phyloP scores from a whole-genome alignment of 805 yeast species.

The Cyberlindnera petersonii region DNA sequence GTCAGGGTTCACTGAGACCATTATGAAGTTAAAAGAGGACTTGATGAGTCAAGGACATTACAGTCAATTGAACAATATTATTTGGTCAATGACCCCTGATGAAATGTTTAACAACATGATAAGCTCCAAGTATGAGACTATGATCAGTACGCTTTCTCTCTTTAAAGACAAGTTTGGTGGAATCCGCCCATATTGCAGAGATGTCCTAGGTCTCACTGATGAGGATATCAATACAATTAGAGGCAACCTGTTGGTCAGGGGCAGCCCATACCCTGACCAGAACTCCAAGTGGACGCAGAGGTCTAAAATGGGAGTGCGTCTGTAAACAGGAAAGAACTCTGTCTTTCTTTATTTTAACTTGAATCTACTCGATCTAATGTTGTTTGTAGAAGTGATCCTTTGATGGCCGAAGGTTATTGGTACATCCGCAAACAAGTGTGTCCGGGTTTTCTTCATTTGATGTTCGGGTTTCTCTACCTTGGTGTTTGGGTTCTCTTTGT shows the following conservation, averaged over 20 bases:
- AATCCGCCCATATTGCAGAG: conserved; percentile 43
- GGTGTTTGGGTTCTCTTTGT: too few species aligned
- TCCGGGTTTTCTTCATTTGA: too few species aligned
- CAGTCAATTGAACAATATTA: conserved; percentile 5
- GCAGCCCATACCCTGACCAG: conserved; percentile 20
- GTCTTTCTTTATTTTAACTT: neutral
- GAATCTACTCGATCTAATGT: neutral
- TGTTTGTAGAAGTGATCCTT: neutral
- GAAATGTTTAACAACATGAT: conserved; percentile 59
- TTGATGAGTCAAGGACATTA: conserved; percentile 8
- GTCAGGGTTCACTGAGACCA: conserved; percentile 23
- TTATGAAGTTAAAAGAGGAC: conserved; percentile 11
- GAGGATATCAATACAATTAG: conserved; percentile 40
- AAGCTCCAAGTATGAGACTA: conserved; percentile 63
- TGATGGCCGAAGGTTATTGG: too few species aligned
- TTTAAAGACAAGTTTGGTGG: conserved; percentile 54
- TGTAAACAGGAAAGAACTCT: too few species aligned
- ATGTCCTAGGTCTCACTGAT: conserved; percentile 40
- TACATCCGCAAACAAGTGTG: too few species aligned
- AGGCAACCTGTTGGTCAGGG: conserved; percentile 27
- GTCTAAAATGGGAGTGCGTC: conserved; percentile 8
- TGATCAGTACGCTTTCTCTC: conserved; percentile 55
- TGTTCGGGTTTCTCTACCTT: neutral
- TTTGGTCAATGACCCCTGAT: conserved; percentile 25
- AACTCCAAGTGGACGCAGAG: conserved; percentile 25